Evolutionary conservation across 2,329 filamentous ascomycete species (phyloP), one percentile per base, ranked within the genome.

Genomic region (Aspergillus hortae): DNA sequence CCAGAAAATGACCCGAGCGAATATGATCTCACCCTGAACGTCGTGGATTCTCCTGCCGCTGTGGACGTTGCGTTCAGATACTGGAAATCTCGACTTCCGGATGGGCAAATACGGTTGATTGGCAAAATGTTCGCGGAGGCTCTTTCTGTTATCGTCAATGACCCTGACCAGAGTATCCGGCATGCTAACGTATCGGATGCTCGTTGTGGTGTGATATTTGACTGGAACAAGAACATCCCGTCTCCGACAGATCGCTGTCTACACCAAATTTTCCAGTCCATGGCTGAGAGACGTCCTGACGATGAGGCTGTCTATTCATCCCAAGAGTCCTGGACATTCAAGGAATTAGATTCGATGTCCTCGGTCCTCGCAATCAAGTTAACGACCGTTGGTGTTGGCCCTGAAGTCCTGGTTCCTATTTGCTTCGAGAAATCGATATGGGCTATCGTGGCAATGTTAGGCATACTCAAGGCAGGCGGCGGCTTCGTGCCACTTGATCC

Each of bases 371-470:
- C 44, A 7, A 32, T 30, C 2, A 21, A 61, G 11, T 56, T 73
- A 9, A 57, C 55, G 1, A 59, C 58, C 1, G 58, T 64, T 35
- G 66, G 69, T 46, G 57, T 72, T 36, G 54, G 62, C n/a, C 44
- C 67, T 6, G 56, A 58, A 10, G 56, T 46, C n/a, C 46, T 61
- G n/a, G 51, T 66, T 10, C 63, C 60, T 1, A 6, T 65, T 1
- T 65, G 59, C 46, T 64, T 64, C 42, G 62, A 60, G 19, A 66
- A 62, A 27, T 63, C 64, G 5, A 51, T 25, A 27, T 66, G 61
- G 63, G 56, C 56, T 15, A 51, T 59, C 25, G 54, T 64, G 21
- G 57, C 54, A 14, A 53, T 66, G 35, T 51, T 66, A 17, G 61
- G 56, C 9, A 60, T 68, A 27, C 23, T 67, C 10, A 63, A 61